Conservation (phyloP, 306 rosid genomes). For the Quercus rubra region DNA sequence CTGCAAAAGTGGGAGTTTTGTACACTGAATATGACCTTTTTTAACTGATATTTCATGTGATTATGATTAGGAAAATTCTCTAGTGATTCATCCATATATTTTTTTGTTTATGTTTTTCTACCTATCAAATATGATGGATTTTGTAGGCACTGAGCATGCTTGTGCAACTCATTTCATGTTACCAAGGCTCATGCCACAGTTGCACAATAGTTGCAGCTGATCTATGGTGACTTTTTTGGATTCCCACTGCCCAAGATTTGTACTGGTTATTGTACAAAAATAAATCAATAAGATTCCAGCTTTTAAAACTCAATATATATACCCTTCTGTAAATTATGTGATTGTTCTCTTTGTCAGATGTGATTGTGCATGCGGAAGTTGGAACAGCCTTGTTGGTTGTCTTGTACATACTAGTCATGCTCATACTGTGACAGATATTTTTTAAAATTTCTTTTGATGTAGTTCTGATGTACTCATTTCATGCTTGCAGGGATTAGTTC, state of each 20-base stretch:
- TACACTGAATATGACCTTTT: too few relatives aligned
- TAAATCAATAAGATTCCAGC: background rate
- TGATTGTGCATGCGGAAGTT: background rate
- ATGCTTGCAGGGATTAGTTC: constrained; percentile 82
- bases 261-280: too few relatives aligned
- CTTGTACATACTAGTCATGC: background rate
- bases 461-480: constrained; percentile 16
- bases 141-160: background rate
- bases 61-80: background rate
- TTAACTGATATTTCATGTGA: background rate
- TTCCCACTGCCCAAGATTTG: background rate
- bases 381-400: background rate
- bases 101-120: too few relatives aligned
- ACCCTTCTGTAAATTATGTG: background rate
- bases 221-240: background rate
- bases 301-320: background rate
- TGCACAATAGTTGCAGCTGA: background rate
- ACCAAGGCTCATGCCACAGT: background rate
- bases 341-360: background rate
- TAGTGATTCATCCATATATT: too few relatives aligned
- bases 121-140: background rate
- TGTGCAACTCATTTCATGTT: background rate
- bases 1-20: too few relatives aligned
- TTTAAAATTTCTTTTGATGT: background rate
- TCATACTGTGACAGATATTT: background rate